A percentile compares a stretch with the other conserved stretches of the same genome.
phyloP scores from a whole-genome alignment of 352 stramenopile genomes.

The Thraustotheca clavata region DNA sequence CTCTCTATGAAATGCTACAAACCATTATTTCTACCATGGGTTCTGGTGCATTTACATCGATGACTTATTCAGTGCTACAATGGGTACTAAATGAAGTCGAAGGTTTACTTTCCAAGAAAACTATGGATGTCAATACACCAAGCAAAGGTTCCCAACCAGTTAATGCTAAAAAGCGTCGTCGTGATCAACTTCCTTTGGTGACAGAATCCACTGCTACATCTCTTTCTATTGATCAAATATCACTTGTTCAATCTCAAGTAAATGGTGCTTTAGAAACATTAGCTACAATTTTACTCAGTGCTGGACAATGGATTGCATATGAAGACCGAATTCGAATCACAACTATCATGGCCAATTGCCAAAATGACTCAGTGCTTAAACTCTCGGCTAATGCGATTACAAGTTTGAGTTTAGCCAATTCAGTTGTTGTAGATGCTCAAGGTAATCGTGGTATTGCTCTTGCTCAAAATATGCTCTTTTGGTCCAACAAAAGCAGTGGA shows the following conservation, averaged over 20 bases:
- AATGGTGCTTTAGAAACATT: constrained; percentile 44
- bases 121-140: not conserved
- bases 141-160: not conserved
- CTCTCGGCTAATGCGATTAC: constrained; percentile 1
- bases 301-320: constrained; percentile 42
- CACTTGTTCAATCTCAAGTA: constrained; percentile 33
- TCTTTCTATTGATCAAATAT: constrained; percentile 46
- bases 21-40: not conserved
- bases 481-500: constrained; percentile 26
- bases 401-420: constrained; percentile 39
- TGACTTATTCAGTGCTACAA: not conserved
- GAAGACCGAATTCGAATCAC: not conserved
- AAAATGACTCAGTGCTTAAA: not conserved
- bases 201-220: constrained; percentile 30
- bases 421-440: constrained; percentile 39
- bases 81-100: not conserved
- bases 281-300: constrained; percentile 46
- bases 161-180: constrained; percentile 84
- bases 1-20: constrained; percentile 1
- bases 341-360: not conserved
- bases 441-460: constrained; percentile 49
- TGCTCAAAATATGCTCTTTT: constrained; percentile 46
- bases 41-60: constrained; percentile 1
- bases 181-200: constrained; percentile 37
- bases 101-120: not conserved